Evolutionary conservation across 2,329 filamentous ascomycete species (phyloP).

Genomic region (Colletotrichum tofieldiae): DNA sequence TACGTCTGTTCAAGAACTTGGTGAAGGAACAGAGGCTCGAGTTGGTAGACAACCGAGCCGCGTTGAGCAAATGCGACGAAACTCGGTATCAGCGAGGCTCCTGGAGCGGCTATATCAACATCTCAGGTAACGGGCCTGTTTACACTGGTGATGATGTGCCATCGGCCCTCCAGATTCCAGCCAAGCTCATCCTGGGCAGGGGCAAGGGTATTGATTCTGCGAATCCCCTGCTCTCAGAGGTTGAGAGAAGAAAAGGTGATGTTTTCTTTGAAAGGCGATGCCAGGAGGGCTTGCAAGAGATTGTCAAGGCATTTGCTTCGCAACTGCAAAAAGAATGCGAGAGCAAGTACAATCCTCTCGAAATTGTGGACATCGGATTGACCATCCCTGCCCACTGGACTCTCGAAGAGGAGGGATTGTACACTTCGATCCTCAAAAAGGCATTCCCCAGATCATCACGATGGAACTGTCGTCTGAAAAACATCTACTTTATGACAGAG

Average conservation of each 20-base stretch:
- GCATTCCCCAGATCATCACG: neutral
- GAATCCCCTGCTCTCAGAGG: conserved; percentile 40
- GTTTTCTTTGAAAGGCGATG: neutral
- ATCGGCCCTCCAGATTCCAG: conserved; percentile 28
- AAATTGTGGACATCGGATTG: conserved; percentile 4
- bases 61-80: conserved; percentile 4
- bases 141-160: conserved; percentile 38
- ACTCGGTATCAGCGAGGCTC: neutral
- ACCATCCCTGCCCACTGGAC: conserved; percentile 11
- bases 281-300: neutral
- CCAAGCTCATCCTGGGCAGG: conserved; percentile 5
- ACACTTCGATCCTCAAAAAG: neutral
- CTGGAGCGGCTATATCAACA: conserved; percentile 35
- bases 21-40: neutral
- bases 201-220: neutral
- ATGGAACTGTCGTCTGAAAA: neutral
- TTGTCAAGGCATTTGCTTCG: neutral
- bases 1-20: conserved; percentile 25
- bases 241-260: neutral
- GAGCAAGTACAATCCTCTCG: neutral
- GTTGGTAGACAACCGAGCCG: neutral
- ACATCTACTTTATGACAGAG: conserved; percentile 33
- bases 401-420: neutral
- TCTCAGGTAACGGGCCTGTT: conserved; percentile 29
- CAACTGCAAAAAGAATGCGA: neutral